A percentile compares a stretch with the other conserved stretches of the same genome.
phyloP scores from a whole-genome alignment of 257 asterid genomes.

The Capsicum chinense region DNA sequence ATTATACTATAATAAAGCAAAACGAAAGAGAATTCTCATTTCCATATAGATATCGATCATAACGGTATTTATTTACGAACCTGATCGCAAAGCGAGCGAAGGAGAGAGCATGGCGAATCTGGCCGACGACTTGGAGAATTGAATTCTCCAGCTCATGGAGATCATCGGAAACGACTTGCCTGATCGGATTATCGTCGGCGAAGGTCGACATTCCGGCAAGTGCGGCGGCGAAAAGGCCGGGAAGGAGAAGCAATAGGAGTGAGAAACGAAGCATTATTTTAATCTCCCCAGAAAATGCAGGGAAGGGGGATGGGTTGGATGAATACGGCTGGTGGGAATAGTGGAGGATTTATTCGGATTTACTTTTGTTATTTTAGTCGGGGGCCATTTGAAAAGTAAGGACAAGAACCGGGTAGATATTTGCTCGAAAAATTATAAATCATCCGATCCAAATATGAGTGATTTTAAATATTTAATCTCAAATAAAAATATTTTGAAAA shows the following conservation, averaged over 20 bases:
- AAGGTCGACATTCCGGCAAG: constrained; percentile 47
- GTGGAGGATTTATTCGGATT: background rate
- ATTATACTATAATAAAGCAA: background rate
- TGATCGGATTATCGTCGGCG: constrained; percentile 71
- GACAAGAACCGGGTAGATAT: too few relatives aligned
- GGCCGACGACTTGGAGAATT: constrained; percentile 59
- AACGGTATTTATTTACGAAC: constrained; percentile 35
- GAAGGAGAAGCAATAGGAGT: constrained; percentile 28
- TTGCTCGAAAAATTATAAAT: too few relatives aligned
- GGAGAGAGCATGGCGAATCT: constrained; percentile 69
- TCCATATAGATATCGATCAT: background rate
- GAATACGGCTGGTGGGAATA: background rate
- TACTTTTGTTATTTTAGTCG: background rate
- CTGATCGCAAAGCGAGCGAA: constrained; percentile 87
- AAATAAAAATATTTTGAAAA: too few relatives aligned
- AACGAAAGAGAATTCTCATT: background rate
- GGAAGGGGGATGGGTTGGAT: background rate
- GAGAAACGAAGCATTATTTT: constrained; percentile 54
- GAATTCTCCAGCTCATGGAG: constrained; percentile 65
- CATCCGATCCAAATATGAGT: too few relatives aligned
- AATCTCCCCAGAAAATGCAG: background rate
- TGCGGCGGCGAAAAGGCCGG: constrained; percentile 38
- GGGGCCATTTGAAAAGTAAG: background rate
- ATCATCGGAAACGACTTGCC: constrained; percentile 77
- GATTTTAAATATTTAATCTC: too few relatives aligned